Evolutionary conservation across 1,139 yeast species (phyloP), one percentile per base, ranked within the genome.

Genomic region (Scheffersomyces cryptocercus): DNA sequence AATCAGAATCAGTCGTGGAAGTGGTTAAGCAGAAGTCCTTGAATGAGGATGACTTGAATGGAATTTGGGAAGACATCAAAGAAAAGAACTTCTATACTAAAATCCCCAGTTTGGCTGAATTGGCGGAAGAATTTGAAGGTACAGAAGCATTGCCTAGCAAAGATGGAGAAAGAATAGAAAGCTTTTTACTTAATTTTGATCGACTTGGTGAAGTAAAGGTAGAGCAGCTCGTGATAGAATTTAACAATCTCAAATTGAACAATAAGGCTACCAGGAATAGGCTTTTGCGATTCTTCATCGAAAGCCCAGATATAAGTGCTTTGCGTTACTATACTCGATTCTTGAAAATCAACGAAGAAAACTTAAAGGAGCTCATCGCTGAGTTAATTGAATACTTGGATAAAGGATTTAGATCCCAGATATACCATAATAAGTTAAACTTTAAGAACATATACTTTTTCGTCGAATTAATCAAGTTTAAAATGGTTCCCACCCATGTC

Each of bases 391-490:
- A 69, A 0, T 72, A 75, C 40, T 65, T 88, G 40, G 91, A 86
- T 54, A 65, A 65, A 30, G 82, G 84, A 2, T 79, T 87, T 52
- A 71, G 86, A 51, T 73, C 79, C 28, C 89, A 81, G 55, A 70
- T 84, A 31, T 73, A 75, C 49, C 73, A 82, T 28, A 75, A 75
- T 43, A 60, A 57, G 29, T 61, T 84, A 42, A 80, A 81, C 50
- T 78, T 82, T 52, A 75, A 72, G 50, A 82, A 78, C 50, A 77
- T 87, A 33, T 70, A 76, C 31, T 85, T 85, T 49, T 84, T 88
- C 50, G 71, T 83, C 40, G 97, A 91, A 56, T 68, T 90, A 67
- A 79, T 85, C 38, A 88, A 88, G 58, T 91, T 90, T 61, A 82
- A 79, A 51, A 62, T 89, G 52, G 72, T 90, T n/a, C 95, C 96